Percentiles rank a stretch among this genome's conserved stretches.
Conservation (phyloP, 2,329 filamentous ascomycete genomes). For the Sporothrix sp. region DNA sequence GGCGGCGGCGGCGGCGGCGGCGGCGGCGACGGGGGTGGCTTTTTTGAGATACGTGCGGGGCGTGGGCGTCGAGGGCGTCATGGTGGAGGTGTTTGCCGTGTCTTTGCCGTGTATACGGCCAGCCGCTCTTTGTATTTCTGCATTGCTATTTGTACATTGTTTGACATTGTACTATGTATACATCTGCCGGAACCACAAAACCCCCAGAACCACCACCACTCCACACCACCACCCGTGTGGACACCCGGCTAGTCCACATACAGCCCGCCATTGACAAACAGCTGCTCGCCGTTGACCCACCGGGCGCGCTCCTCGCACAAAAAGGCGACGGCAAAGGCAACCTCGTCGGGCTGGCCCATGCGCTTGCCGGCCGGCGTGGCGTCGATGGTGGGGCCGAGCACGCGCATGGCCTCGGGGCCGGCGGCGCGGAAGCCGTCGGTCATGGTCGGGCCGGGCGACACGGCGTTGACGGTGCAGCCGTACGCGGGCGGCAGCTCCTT, state of each 20-base stretch:
- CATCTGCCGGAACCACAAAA: too few relatives aligned
- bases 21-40: background rate
- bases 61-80: slow-evolving; percentile 1
- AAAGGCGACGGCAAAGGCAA: slow-evolving; percentile 37
- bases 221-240: too few relatives aligned
- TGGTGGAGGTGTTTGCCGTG: too few relatives aligned
- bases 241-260: slow-evolving; percentile 14
- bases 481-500: slow-evolving; percentile 42
- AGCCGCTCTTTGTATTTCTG: too few relatives aligned
- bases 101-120: too few relatives aligned
- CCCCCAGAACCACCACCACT: too few relatives aligned
- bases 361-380: slow-evolving; percentile 33
- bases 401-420: slow-evolving; percentile 30
- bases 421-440: slow-evolving; percentile 26
- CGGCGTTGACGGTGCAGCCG: slow-evolving; percentile 51
- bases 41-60: slow-evolving; percentile 11
- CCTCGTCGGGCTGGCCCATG: slow-evolving; percentile 35
- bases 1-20: background rate
- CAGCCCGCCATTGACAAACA: slow-evolving; percentile 24
- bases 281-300: slow-evolving; percentile 36
- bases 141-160: too few relatives aligned
- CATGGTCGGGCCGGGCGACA: slow-evolving; percentile 49
- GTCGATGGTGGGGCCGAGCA: slow-evolving; percentile 33
- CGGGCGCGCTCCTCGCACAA: slow-evolving; percentile 34
- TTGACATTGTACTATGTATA: too few relatives aligned